These are phyloP conservation scores for Parachaetomium inaequale DNA, from an alignment of 495 filamentous ascomycete genomes.

Conservation along the genomic window DNA sequence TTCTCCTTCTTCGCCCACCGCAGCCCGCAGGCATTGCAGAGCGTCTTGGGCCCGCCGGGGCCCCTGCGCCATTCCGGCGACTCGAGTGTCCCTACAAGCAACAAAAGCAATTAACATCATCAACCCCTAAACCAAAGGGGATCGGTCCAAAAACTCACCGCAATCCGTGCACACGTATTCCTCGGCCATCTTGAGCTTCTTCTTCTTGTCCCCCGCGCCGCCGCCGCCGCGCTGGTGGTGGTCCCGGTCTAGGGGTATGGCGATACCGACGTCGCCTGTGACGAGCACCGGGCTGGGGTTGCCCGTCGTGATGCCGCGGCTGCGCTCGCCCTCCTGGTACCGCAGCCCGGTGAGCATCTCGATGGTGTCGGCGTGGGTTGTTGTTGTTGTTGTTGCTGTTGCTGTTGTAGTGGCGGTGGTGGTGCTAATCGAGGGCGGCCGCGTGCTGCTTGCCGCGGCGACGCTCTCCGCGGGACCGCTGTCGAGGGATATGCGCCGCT, in stretches of 20 bases:
- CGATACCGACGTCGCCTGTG: slow-evolving; percentile 80
- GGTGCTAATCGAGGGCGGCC: slow-evolving; percentile 72
- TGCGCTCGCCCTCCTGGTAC: slow-evolving; percentile 86
- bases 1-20: slow-evolving; percentile 80
- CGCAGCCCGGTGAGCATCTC: slow-evolving; percentile 90
- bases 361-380: slow-evolving; percentile 78
- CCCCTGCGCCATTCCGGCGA: slow-evolving; percentile 98
- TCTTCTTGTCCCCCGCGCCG: slow-evolving; percentile 73
- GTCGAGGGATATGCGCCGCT: slow-evolving; percentile 61
- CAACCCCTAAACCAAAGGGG: not conserved
- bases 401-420: no score
- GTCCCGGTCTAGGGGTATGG: slow-evolving; percentile 72
- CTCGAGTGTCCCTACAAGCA: slow-evolving; percentile 74
- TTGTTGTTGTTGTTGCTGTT: no score
- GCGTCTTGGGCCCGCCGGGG: slow-evolving; percentile 86
- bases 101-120: not conserved
- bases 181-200: slow-evolving; percentile 83
- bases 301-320: slow-evolving; percentile 83
- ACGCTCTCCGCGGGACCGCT: slow-evolving; percentile 77
- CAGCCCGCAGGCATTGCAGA: slow-evolving; percentile 96
- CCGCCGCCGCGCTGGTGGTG: no score
- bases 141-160: slow-evolving; percentile 53
- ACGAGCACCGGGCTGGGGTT: slow-evolving; percentile 73
- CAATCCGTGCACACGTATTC: slow-evolving; percentile 98
- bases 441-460: slow-evolving; percentile 57